These are phyloP conservation scores for Chrysoporthe austroafricana DNA, from an alignment of 2,329 filamentous ascomycete genomes.

Conservation along the genomic window DNA sequence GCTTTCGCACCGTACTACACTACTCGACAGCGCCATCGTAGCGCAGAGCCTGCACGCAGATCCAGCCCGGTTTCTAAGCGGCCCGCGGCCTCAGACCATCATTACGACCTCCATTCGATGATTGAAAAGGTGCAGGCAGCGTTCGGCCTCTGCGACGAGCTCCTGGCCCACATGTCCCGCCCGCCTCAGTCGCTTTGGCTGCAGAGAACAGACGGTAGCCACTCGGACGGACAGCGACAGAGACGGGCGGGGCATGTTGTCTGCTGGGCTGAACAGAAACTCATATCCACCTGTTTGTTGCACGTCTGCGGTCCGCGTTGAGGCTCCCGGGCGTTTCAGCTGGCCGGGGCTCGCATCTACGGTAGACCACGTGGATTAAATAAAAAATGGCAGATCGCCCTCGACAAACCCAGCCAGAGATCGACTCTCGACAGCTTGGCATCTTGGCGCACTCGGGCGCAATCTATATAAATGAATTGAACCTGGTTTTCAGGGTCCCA, in stretches of 20 bases:
- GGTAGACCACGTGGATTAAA: constrained; percentile 1
- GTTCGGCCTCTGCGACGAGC: not conserved
- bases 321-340: not conserved
- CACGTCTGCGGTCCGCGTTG: not conserved
- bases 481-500: not conserved
- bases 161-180: not conserved
- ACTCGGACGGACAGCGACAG: not conserved
- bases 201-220: not conserved
- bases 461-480: not conserved
- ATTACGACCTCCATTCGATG: not conserved
- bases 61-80: not conserved
- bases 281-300: not conserved
- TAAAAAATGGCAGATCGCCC: not conserved
- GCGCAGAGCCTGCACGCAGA: not conserved
- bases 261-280: not conserved
- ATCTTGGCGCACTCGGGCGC: constrained; percentile 6
- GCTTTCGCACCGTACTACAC: not conserved
- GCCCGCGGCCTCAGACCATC: not conserved
- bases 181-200: not conserved
- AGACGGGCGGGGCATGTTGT: not conserved
- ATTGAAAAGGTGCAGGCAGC: not conserved
- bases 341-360: not conserved
- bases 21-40: not conserved
- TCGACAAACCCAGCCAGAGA: not conserved
- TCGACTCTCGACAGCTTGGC: not conserved